Evolutionary conservation across 306 rosid genomes (phyloP), one percentile per base, ranked within the genome.

Genomic region (Rosa lucieae): DNA sequence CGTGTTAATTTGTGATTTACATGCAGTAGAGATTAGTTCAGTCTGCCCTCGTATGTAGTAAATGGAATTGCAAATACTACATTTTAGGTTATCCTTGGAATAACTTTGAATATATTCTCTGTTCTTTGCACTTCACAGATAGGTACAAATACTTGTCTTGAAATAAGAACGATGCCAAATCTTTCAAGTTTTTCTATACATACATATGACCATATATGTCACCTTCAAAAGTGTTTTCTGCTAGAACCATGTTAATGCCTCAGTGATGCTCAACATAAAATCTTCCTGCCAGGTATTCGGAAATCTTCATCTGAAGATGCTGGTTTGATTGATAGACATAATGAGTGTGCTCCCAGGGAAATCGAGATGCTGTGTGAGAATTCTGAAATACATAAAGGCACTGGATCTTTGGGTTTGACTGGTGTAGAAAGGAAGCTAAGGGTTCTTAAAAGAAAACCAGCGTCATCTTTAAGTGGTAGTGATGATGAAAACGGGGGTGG

Each of bases 361-460:
- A 17, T 21, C 13, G 12, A 37, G 23, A 66, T 4, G 10, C 12
- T 37, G 6, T 66, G 71, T 39, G 47, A 17, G 47, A 37, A 37
- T 6, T 39, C 71, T 15, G 23, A 37, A 35, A 39, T 37, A 1
- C 71, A 66, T 18, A 39, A 66, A 17, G 47, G 39, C 71, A 39
- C 71, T 15, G 71, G 10, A 18, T 66, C 71, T 15, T 37, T 39
- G 46, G 23, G 46, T 37, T 3, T 66, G 70, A 37, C 47, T 37
- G 71, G 71, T 66, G 6, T 37, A 66, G 71, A 75, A 46, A 23
- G 29, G 20, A 35, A 52, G 20, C 63, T 26, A n/a, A 62, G 44
- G 39, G 39, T 74, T 35, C 81, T n/a, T 43, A 85, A 81, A 80
- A 78, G 85, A 81, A 81, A 65, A 70, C 67, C 39, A 40, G 14